Evolutionary conservation across 768 basidiomycete species (phyloP).

Genomic region (Suillus bovinus): DNA sequence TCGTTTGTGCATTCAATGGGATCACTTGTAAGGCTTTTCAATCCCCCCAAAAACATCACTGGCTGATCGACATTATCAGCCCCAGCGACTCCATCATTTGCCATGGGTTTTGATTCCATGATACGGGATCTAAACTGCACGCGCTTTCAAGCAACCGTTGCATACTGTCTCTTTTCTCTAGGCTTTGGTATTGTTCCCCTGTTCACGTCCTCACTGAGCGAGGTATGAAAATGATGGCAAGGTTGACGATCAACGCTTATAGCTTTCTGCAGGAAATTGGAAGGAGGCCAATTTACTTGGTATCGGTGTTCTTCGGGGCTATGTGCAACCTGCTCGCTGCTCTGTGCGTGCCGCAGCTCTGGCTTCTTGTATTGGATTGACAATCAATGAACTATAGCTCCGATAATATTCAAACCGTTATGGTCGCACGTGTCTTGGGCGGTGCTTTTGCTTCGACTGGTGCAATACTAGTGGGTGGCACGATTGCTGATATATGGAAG

Average conservation of each 20-base stretch:
- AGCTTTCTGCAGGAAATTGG: constrained; percentile 49
- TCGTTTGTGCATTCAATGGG: constrained; percentile 32
- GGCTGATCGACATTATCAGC: constrained; percentile 34
- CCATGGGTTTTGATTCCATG: constrained; percentile 58
- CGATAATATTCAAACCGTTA: constrained; percentile 53
- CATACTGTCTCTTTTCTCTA: constrained; percentile 53
- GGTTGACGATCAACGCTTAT: background rate
- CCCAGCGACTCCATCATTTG: constrained; percentile 51
- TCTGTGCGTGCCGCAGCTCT: constrained; percentile 17
- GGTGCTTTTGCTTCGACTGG: constrained; percentile 68
- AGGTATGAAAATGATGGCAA: constrained; percentile 39
- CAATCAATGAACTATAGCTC: constrained; percentile 25
- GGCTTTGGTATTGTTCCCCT: constrained; percentile 66
- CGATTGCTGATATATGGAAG: constrained; percentile 66
- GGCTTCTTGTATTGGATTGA: background rate
- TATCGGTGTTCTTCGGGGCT: constrained; percentile 44
- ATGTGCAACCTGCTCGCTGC: constrained; percentile 42
- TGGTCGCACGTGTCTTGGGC: constrained; percentile 59
- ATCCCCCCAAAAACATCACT: background rate
- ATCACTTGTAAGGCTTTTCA: constrained; percentile 22
- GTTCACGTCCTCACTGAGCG: constrained; percentile 65
- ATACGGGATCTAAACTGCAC: constrained; percentile 44
- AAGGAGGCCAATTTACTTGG: constrained; percentile 56
- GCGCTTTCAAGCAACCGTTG: constrained; percentile 45
- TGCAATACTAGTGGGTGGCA: constrained; percentile 70